Conservation (phyloP, 1,284 basidiomycete species). For the Puccinia coronata region DNA sequence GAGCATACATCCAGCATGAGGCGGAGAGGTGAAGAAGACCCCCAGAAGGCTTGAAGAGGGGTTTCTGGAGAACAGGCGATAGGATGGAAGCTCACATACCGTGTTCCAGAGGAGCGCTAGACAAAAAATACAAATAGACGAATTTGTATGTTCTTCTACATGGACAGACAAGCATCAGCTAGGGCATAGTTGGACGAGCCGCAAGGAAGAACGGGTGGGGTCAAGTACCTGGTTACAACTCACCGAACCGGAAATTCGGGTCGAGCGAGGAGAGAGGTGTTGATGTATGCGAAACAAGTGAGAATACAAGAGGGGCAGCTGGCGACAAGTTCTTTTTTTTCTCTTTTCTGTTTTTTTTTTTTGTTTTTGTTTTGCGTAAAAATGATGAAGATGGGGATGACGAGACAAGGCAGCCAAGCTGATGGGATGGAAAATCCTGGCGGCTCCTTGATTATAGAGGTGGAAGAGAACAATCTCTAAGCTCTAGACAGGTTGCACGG, state of each 20-base stretch:
- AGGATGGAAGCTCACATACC: neutral
- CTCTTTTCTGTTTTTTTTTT: neutral
- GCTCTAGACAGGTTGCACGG: conserved; percentile 1
- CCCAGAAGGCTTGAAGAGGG: neutral
- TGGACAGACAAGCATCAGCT: neutral
- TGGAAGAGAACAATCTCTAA: neutral
- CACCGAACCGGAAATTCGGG: neutral
- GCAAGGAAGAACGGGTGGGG: neutral
- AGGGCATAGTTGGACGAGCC: neutral
- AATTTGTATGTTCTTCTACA: neutral
- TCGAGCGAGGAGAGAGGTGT: neutral
- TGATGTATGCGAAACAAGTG: neutral
- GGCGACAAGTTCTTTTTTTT: neutral
- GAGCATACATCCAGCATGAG: neutral
- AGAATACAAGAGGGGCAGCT: neutral
- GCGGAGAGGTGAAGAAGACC: neutral
- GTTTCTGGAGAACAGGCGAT: neutral
- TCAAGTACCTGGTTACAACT: neutral
- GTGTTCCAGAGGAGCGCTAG: neutral
- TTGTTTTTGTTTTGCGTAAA: neutral
- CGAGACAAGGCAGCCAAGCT: conserved; percentile 2
- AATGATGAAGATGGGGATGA: neutral
- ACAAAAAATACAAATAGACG: neutral
- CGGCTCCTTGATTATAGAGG: conserved; percentile 5
- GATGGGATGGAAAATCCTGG: conserved; percentile 19